Conservation (phyloP, 129 eudicot species). For the Flaveria linearis region DNA sequence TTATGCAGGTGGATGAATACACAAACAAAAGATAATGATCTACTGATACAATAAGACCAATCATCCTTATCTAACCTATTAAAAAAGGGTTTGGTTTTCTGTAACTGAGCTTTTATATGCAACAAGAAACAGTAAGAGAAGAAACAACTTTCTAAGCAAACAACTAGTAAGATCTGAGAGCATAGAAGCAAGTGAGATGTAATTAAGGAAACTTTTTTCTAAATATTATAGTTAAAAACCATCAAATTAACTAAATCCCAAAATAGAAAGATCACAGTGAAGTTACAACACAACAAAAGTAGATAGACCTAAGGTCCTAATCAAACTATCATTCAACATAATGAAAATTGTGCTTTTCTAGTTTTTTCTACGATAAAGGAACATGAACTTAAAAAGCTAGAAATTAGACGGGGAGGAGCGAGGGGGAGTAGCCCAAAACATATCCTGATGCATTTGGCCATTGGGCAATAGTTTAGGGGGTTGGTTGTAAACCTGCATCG, state of each 20-base stretch:
- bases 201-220: background rate
- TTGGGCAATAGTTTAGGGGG: constrained; percentile 69
- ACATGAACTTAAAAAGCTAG: constrained; percentile 23
- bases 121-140: no score
- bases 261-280: constrained; percentile 30
- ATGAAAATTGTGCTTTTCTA: constrained; percentile 22
- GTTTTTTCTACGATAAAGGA: constrained; percentile 23
- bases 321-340: constrained; percentile 1
- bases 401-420: constrained; percentile 60
- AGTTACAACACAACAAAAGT: constrained; percentile 22
- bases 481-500: constrained; percentile 51
- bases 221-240: constrained; percentile 22
- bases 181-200: no score
- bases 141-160: no score
- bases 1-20: no score
- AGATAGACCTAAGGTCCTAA: constrained; percentile 1
- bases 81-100: no score
- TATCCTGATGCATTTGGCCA: constrained; percentile 70
- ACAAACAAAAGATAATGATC: no score
- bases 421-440: constrained; percentile 75
- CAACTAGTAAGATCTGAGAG: no score
- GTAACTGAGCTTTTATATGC: no score
- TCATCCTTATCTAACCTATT: no score
- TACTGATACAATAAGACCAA: no score
- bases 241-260: constrained; percentile 24